phyloP scores from a whole-genome alignment of 2,329 filamentous ascomycete genomes.

The Bipolaris cookei region DNA sequence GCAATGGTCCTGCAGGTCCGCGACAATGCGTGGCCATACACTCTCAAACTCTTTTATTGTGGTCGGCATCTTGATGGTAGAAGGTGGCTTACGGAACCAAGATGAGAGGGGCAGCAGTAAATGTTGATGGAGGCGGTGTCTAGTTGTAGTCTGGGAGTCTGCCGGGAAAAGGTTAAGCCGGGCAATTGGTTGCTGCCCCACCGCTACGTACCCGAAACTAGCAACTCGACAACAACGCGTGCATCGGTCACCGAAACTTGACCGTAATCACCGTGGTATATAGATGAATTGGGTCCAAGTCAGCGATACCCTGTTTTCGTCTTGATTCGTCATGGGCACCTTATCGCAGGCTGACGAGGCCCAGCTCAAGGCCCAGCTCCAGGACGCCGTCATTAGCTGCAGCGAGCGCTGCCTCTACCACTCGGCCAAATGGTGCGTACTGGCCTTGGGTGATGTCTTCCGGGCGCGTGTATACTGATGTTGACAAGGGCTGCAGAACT shows the following conservation, averaged over 20 bases:
- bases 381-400: constrained; percentile 87
- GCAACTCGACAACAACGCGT: constrained; percentile 32
- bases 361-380: constrained; percentile 75
- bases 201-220: constrained; percentile 18
- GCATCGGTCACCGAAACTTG: constrained; percentile 11
- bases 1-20: constrained; percentile 80
- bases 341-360: constrained; percentile 53
- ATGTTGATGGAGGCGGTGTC: constrained; percentile 16
- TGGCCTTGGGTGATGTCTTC: background rate
- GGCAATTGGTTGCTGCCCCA: constrained; percentile 22
- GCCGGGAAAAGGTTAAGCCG: constrained; percentile 31
- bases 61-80: constrained; percentile 63
- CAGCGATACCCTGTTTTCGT: background rate
- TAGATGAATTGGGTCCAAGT: background rate
- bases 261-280: too few relatives aligned
- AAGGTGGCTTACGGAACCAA: background rate
- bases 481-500: constrained; percentile 85
- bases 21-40: constrained; percentile 84
- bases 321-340: constrained; percentile 16
- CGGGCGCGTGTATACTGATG: constrained; percentile 29
- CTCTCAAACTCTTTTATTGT: constrained; percentile 87
- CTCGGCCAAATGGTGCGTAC: constrained; percentile 85
- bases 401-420: constrained; percentile 95
- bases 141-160: constrained; percentile 2
- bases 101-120: constrained; percentile 18